These are phyloP conservation scores for Arthrobotrys conoides DNA, from an alignment of 2,329 filamentous ascomycete species.

Conservation along the genomic window DNA sequence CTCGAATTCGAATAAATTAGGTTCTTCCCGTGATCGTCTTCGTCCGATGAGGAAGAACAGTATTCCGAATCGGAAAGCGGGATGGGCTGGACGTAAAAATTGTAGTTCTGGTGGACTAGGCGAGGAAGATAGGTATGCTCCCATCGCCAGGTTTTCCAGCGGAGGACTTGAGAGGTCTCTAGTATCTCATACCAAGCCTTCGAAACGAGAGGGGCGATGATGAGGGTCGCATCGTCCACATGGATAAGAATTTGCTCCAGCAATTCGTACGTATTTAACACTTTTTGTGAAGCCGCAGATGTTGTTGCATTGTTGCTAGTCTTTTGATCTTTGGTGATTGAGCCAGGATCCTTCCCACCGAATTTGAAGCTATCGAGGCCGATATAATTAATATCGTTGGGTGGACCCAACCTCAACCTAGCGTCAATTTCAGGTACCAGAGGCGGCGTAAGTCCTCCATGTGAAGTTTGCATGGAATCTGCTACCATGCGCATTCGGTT, in stretches of 20 bases:
- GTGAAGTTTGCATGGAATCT: slow-evolving; percentile 19
- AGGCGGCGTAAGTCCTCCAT: slow-evolving; percentile 12
- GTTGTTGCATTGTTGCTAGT: not conserved
- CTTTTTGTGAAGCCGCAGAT: not conserved
- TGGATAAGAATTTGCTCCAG: slow-evolving; percentile 12
- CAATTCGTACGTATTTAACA: slow-evolving; percentile 16
- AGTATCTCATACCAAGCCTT: slow-evolving; percentile 6
- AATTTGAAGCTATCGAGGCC: not conserved
- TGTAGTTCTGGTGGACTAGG: slow-evolving; percentile 4
- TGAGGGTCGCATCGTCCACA: slow-evolving; percentile 21
- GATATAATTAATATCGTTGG: not conserved
- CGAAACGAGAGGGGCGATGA: slow-evolving; percentile 6
- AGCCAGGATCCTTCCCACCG: not conserved
- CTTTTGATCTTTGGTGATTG: too few relatives aligned
- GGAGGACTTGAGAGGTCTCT: slow-evolving; percentile 14
- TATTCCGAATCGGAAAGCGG: slow-evolving; percentile 16
- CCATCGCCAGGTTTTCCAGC: slow-evolving; percentile 23
- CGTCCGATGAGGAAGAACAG: not conserved
- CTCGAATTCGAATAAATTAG: slow-evolving; percentile 10
- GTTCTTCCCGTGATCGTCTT: not conserved
- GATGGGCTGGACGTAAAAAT: slow-evolving; percentile 20
- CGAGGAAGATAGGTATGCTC: slow-evolving; percentile 18
- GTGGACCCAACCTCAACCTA: slow-evolving; percentile 12
- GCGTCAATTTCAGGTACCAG: slow-evolving; percentile 17
- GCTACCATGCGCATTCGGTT: slow-evolving; percentile 20